phyloP scores from a whole-genome alignment of 306 rosid species.

The Castanea sativa region DNA sequence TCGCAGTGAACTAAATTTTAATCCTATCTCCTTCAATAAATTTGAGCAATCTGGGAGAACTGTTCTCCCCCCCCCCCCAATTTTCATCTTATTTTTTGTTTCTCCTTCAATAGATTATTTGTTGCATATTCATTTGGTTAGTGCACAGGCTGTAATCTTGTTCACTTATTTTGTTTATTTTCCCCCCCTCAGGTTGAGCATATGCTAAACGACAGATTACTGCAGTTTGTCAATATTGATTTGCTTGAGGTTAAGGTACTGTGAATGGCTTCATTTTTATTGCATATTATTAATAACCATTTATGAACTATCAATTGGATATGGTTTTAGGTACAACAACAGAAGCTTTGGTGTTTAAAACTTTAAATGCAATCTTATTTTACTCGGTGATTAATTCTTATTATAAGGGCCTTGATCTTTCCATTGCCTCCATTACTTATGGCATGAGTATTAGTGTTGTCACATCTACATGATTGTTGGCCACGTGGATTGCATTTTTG shows the following conservation, averaged over 20 bases:
- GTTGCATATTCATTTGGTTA: background rate
- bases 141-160: constrained; percentile 8
- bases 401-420: background rate
- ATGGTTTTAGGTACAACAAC: background rate
- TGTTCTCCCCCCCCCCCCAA: background rate
- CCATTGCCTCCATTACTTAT: background rate
- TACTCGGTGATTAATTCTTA: constrained; percentile 2
- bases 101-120: background rate
- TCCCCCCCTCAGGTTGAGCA: constrained; percentile 76
- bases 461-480: constrained; percentile 13
- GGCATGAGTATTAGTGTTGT: background rate
- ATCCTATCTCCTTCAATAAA: background rate
- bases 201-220: constrained; percentile 96
- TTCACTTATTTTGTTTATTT: constrained; percentile 31
- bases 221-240: constrained; percentile 92
- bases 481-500: background rate
- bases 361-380: background rate
- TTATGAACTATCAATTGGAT: constrained; percentile 4
- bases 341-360: background rate
- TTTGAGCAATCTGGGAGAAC: background rate
- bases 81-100: constrained; percentile 10
- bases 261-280: background rate
- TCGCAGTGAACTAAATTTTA: background rate
- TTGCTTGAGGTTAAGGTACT: constrained; percentile 96
- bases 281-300: background rate